These are phyloP conservation scores for Trichomonascaceae sp. DNA, from an alignment of 1,139 yeast species.

Conservation along the genomic window DNA sequence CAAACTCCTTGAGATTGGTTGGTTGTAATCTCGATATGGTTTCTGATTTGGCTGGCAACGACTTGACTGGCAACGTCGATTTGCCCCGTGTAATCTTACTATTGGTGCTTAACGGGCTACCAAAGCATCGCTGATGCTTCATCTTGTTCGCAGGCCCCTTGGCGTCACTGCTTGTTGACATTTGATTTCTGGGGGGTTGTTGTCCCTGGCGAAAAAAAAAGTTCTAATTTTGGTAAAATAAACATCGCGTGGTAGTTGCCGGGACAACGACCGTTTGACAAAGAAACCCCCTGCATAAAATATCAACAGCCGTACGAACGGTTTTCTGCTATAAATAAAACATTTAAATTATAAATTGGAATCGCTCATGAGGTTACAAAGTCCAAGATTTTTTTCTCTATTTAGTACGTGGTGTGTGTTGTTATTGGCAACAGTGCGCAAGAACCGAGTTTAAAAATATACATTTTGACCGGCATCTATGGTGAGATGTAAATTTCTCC, in stretches of 20 bases:
- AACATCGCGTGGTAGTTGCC: background rate
- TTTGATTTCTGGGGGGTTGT: background rate
- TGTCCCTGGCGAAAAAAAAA: background rate
- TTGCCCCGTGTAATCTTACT: background rate
- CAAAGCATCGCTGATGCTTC: background rate
- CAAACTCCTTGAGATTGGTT: constrained; percentile 27
- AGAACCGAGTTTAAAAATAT: background rate
- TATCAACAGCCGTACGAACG: background rate
- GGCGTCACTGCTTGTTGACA: background rate
- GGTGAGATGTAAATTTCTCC: background rate
- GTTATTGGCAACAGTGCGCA: background rate
- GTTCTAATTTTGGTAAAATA: background rate
- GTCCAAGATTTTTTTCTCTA: background rate
- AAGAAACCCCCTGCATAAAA: too few relatives aligned
- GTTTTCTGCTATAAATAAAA: background rate
- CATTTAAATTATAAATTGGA: background rate
- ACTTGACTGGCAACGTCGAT: background rate
- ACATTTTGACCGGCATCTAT: background rate
- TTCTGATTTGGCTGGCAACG: background rate
- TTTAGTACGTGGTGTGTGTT: background rate
- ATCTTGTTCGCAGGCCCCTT: background rate
- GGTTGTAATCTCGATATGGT: constrained; percentile 12
- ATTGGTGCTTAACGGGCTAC: background rate
- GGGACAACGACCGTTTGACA: background rate
- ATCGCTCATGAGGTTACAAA: background rate